A percentile compares a stretch with the other conserved stretches of the same genome.
phyloP scores from a whole-genome alignment of 306 rosid genomes.

The Cucumis cinereus region DNA sequence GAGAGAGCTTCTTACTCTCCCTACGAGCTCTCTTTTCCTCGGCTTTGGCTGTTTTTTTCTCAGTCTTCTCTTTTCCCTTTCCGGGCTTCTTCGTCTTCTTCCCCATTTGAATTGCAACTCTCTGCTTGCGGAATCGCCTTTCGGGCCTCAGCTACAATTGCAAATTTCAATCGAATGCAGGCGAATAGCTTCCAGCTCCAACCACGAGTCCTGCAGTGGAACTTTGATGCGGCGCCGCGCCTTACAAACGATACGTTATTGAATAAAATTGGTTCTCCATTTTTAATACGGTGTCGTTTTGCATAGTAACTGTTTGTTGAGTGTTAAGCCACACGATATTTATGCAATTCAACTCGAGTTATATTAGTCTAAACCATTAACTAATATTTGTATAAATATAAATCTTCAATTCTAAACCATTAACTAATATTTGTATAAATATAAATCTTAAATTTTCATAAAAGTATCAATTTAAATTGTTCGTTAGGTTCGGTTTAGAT shows the following conservation, averaged over 20 bases:
- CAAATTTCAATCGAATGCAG: not conserved
- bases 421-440: too few species aligned
- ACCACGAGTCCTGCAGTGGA: not conserved
- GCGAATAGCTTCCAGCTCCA: not conserved
- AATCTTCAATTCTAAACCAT: too few species aligned
- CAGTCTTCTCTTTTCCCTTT: constrained; percentile 93
- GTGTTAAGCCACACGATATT: too few species aligned
- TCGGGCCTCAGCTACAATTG: not conserved
- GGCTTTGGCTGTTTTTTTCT: constrained; percentile 69
- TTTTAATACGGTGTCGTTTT: too few species aligned
- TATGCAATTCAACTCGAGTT: too few species aligned
- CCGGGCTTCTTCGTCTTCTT: constrained; percentile 91
- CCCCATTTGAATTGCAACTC: constrained; percentile 40
- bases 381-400: too few species aligned
- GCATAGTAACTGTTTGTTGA: too few species aligned
- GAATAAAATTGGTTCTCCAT: too few species aligned
- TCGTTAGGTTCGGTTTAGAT: too few species aligned
- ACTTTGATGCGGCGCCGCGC: not conserved
- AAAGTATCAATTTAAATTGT: too few species aligned
- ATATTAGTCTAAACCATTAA: too few species aligned
- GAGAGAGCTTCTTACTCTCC: constrained; percentile 81
- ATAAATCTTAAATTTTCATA: too few species aligned
- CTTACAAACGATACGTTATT: not conserved
- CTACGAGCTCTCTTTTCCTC: constrained; percentile 83
- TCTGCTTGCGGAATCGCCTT: not conserved